Evolutionary conservation across 331 rosid species (phyloP).

Genomic region (Erythrophleum ivorense): DNA sequence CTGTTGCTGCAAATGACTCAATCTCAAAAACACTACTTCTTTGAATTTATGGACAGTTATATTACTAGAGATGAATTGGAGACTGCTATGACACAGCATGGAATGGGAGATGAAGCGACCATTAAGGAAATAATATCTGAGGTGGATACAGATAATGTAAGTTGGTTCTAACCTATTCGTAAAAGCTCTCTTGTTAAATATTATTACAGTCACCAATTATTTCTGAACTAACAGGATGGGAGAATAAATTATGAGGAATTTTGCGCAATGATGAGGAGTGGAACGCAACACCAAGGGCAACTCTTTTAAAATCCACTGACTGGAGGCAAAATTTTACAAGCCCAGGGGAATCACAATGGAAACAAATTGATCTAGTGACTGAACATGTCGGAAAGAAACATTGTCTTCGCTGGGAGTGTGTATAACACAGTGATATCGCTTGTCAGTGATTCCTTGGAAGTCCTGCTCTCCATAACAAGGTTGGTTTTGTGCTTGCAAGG

Average conservation of each 20-base stretch:
- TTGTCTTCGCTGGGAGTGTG: constrained; percentile 1
- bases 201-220: constrained; percentile 33
- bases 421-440: not conserved
- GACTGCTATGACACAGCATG: constrained; percentile 87
- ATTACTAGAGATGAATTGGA: constrained; percentile 90
- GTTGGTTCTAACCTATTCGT: constrained; percentile 39
- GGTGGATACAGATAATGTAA: constrained; percentile 96
- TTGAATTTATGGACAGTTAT: constrained; percentile 50
- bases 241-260: constrained; percentile 88
- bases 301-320: constrained; percentile 42
- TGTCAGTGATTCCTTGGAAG: not conserved
- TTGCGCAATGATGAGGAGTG: constrained; percentile 97
- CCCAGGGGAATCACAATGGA: constrained; percentile 32
- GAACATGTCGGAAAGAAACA: not conserved
- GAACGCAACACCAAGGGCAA: constrained; percentile 62
- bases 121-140: constrained; percentile 91
- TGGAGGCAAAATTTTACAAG: constrained; percentile 29
- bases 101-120: constrained; percentile 79
- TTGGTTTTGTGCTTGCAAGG: constrained; percentile 8
- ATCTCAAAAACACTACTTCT: constrained; percentile 17
- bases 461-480: not conserved
- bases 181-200: not conserved
- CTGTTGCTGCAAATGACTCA: constrained; percentile 8
- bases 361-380: constrained; percentile 17
- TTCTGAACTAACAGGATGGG: constrained; percentile 71